Percentiles rank a stretch among this genome's conserved stretches.
phyloP scores from a whole-genome alignment of 169 alveolate genomes.

The Plasmodium blacklocki region DNA sequence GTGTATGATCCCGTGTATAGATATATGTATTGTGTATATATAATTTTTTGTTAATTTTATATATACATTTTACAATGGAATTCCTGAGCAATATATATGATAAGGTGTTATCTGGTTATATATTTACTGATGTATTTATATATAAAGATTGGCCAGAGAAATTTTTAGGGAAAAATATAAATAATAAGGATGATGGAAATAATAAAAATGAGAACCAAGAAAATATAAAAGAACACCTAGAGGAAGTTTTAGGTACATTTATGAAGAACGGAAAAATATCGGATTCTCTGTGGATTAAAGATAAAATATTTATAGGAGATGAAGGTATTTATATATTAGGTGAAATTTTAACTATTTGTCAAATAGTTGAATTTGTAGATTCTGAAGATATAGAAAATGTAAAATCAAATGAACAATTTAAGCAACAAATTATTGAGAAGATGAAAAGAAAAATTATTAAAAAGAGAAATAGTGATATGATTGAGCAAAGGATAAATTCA shows the following conservation, averaged over 20 bases:
- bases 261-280: slow-evolving; percentile 66
- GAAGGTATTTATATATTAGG: slow-evolving; percentile 69
- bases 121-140: slow-evolving; percentile 49
- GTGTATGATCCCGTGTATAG: not conserved
- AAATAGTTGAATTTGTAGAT: slow-evolving; percentile 49
- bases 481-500: slow-evolving; percentile 41
- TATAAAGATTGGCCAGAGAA: slow-evolving; percentile 67
- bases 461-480: slow-evolving; percentile 53
- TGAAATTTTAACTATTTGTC: slow-evolving; percentile 63
- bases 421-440: slow-evolving; percentile 33
- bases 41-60: slow-evolving; percentile 11
- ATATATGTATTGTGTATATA: slow-evolving; percentile 29
- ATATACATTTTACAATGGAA: slow-evolving; percentile 42
- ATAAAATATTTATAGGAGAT: slow-evolving; percentile 72
- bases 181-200: not conserved
- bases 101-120: slow-evolving; percentile 72
- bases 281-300: slow-evolving; percentile 50
- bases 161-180: slow-evolving; percentile 41
- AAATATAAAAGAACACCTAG: slow-evolving; percentile 21
- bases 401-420: slow-evolving; percentile 37
- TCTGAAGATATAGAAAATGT: slow-evolving; percentile 52
- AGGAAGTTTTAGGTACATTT: slow-evolving; percentile 60
- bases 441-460: slow-evolving; percentile 35
- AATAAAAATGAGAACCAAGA: slow-evolving; percentile 4
- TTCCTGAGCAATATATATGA: slow-evolving; percentile 68